phyloP scores from a whole-genome alignment of 305 asterid genomes.

The Fraxinus albicans region DNA sequence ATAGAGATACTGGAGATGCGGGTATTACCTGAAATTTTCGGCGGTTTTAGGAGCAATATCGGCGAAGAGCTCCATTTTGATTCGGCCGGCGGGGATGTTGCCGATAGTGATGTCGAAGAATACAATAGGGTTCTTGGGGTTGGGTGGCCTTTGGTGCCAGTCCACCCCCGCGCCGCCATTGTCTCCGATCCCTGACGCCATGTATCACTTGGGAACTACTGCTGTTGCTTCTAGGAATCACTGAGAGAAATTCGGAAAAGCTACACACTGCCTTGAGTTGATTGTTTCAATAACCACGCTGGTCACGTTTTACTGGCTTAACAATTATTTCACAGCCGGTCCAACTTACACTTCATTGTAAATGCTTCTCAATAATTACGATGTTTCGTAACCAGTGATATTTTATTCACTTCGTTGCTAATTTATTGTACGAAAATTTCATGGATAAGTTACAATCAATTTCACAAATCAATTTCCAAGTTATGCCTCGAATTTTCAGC shows the following conservation, averaged over 20 bases:
- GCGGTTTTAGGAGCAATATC: slow-evolving; percentile 93
- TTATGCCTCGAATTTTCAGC: too few species aligned
- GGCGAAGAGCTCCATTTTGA: slow-evolving; percentile 96
- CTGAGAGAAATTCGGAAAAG: background rate
- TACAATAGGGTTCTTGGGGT: slow-evolving; percentile 87
- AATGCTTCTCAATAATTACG: too few species aligned
- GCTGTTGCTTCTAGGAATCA: background rate
- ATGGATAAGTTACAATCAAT: too few species aligned
- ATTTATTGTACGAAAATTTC: too few species aligned
- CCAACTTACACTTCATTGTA: too few species aligned
- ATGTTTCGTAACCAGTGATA: too few species aligned
- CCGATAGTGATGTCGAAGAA: slow-evolving; percentile 94
- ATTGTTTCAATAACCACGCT: too few species aligned
- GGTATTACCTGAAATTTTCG: slow-evolving; percentile 75
- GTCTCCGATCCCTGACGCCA: slow-evolving; percentile 38
- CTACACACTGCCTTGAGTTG: background rate
- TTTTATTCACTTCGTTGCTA: too few species aligned
- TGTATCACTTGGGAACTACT: slow-evolving; percentile 7
- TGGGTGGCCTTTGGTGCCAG: slow-evolving; percentile 97
- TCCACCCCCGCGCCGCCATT: slow-evolving; percentile 57
- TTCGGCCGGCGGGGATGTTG: slow-evolving; percentile 90
- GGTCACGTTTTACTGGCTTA: too few species aligned
- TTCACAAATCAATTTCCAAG: too few species aligned
- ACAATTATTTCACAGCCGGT: too few species aligned
- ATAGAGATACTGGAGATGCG: background rate